A percentile compares a stretch with the other conserved stretches of the same genome.
Evolutionary conservation across 768 basidiomycete genomes (phyloP).

Genomic region (Tulasnella calospora): DNA sequence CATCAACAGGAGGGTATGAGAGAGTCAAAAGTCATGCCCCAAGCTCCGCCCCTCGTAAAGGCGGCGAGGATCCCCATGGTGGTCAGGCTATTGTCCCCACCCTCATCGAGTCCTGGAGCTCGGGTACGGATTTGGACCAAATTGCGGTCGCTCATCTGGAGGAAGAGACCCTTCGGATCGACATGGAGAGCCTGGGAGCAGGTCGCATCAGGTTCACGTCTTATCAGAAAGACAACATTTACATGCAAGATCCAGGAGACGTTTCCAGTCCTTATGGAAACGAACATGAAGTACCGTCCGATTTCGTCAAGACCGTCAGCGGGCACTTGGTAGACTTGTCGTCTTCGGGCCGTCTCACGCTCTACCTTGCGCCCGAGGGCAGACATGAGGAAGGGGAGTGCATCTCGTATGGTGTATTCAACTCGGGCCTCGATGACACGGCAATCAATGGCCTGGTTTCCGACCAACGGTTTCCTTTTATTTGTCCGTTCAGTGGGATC

Average conservation of each 20-base stretch:
- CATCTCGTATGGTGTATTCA: neutral
- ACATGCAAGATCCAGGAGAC: neutral
- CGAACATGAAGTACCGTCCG: neutral
- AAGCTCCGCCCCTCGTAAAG: neutral
- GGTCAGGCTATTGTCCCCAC: neutral
- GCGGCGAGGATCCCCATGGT: neutral
- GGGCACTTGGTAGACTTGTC: neutral
- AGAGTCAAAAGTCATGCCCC: neutral
- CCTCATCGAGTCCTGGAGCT: neutral
- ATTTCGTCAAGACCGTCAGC: neutral
- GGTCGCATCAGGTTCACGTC: neutral
- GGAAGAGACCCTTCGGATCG: neutral
- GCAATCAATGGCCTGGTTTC: neutral
- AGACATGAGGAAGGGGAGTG: neutral
- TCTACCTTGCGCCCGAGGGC: neutral
- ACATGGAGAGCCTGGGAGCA: neutral
- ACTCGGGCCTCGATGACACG: neutral
- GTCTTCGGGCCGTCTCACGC: neutral
- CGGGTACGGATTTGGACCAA: neutral
- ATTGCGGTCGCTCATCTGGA: neutral
- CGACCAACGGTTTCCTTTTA: neutral
- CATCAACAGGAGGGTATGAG: neutral
- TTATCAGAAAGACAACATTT: neutral
- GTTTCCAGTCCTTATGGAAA: neutral
- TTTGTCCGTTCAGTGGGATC: conserved; percentile 7